Base-by-base conservation (phyloP, 2,329 filamentous ascomycete species). In the Cordyceps fumosorosea region DNA sequence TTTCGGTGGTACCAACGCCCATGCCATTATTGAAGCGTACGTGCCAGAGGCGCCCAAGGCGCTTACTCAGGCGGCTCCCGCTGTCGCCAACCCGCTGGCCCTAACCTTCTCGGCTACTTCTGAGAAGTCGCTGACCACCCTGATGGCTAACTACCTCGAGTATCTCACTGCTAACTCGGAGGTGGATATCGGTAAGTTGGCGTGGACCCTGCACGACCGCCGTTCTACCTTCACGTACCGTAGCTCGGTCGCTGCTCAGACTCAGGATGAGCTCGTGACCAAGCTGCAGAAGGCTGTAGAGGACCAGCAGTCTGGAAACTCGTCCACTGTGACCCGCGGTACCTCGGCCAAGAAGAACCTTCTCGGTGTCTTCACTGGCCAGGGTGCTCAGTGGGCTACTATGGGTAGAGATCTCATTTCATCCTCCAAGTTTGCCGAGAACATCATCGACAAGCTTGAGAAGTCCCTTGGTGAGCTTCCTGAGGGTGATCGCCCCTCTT, bases 1-100 rank as follows among this genome's bases (percentile, higher is more conserved):
- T 2, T 78, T 75, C 52, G 76, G 74, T 45, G 75, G 71, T 50
- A 75, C 77, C 18, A 79, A 79, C 64, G 75, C 73, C 11, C 77
- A 78, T 63, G 70, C 72, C 1, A 61, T 63, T 16, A 56, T 63
- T 63, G 62, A 63, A 44, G 56, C 50, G 1, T 63, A 63, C 42
- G 73, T 79, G 11, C 66, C 76, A 22, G 71, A 72, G 52, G 59
- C 52, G 59, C 59, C 59, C 61, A 72, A 72, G 40, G 72, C 75
- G 4, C 75, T 77, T 0, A 54, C 55, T n/a, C 55, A 63, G 50
- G 55, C 48, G 26, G 56, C 56, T 10, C 48, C 55, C 14, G 56
- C 55, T 53, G 50, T 50, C 29, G 50, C 61, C 16, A 55, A 58
- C 34, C 55, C 56, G 22, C 55, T 59, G 42, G 54, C 61, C 1